Evolutionary conservation across 192 early-diverging fungal genomes (phyloP), one percentile per base, ranked within the genome.

Genomic region (Backusella sp.): DNA sequence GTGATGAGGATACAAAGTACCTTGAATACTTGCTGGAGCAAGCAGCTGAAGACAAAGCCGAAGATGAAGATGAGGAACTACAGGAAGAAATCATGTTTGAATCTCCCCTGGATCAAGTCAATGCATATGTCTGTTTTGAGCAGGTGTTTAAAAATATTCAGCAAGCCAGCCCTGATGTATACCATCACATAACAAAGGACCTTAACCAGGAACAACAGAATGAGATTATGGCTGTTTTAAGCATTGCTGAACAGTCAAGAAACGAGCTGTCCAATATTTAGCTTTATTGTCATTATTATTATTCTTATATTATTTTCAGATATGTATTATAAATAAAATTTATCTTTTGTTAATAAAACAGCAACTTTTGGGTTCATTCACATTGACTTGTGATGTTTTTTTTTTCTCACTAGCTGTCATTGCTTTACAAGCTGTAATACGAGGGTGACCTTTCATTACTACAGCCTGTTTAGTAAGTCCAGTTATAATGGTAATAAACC

Each of bases 41-140:
- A 77, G 87, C 85, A 39, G 73, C 73, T 0, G 56, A 66, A 30
- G 35, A 66, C 8, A 21, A 28, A 6, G 89, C 86, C 32, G 90
- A 92, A 12, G 88, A 90, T 17, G 88, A 91, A 7, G 88, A 87
- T n/a, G 88, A 89, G 9, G 85, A 84, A 5, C 80, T 94, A 42
- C 86, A 90, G 46, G 94, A 95, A 75, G 92, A 94, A 78, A 84
- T 91, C 23, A 79, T 90, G 35, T 91, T 92, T 36, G 92, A 94
- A 76, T 90, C 92, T 15, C 93, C 93, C 9, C 79, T 95, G 59
- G 94, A 95, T 78, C 82, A 88, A 62, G 73, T 95, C 41, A 86
- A 95, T 78, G 87, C 91, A 1, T 94, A 94, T 80, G 77, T 91
- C 19, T 82, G 83, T 37, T 91, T 95, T 82, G 87, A 90, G 49